Conservation (phyloP, 1,284 basidiomycete species). For the Boletus hoseneyae region DNA sequence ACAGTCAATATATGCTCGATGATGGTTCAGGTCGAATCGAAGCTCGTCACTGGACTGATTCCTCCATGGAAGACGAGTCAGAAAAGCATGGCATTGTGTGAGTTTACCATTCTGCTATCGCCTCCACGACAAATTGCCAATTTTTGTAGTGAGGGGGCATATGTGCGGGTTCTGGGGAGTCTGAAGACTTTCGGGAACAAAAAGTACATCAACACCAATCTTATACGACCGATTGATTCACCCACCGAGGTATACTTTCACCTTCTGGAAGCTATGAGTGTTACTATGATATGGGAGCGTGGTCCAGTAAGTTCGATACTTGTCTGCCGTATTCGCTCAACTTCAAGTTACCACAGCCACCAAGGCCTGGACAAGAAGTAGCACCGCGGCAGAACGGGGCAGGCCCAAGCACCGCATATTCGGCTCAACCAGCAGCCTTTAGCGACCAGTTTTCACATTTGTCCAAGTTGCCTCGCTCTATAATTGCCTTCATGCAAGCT, state of each 20-base stretch:
- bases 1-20: conserved; percentile 78
- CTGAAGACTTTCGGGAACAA: conserved; percentile 86
- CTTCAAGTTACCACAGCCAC: conserved; percentile 22
- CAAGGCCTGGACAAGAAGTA: conserved; percentile 26
- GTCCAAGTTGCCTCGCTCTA: conserved; percentile 59
- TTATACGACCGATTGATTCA: conserved; percentile 69
- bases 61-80: conserved; percentile 52
- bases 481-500: conserved; percentile 57
- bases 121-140: background rate
- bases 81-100: conserved; percentile 45
- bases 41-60: conserved; percentile 86
- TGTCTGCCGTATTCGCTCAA: background rate
- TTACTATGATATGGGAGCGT: conserved; percentile 46
- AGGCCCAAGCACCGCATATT: conserved; percentile 27
- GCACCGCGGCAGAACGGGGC: conserved; percentile 15
- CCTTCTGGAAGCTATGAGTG: conserved; percentile 49
- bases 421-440: conserved; percentile 24
- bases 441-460: conserved; percentile 54
- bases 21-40: conserved; percentile 91
- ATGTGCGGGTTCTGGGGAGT: conserved; percentile 87
- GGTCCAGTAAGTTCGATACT: conserved; percentile 38
- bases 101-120: conserved; percentile 3
- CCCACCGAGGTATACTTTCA: conserved; percentile 86
- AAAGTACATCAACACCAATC: conserved; percentile 75
- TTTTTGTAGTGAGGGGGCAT: conserved; percentile 62